These are phyloP conservation scores for Tuber brumale DNA, from an alignment of 495 filamentous ascomycete species.

Conservation along the genomic window DNA sequence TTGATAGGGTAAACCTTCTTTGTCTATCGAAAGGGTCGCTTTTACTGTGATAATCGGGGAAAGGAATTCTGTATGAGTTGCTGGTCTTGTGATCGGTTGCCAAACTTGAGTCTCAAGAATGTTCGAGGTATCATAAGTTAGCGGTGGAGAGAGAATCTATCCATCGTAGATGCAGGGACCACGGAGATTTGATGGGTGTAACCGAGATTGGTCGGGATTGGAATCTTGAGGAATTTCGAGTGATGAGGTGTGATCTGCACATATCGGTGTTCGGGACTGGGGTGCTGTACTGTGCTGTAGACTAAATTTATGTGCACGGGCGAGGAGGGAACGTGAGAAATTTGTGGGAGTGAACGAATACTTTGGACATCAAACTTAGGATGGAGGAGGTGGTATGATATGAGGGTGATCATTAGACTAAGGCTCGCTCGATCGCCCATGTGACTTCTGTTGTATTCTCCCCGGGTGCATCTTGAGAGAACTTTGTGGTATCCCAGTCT, in stretches of 20 bases:
- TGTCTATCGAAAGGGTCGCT: too few species aligned
- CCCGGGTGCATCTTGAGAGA: neutral
- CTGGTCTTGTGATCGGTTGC: neutral
- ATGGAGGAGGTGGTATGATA: neutral
- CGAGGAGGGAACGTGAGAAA: neutral
- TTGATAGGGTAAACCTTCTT: neutral
- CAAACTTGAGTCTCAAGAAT: neutral
- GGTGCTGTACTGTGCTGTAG: too few species aligned
- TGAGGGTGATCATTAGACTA: neutral
- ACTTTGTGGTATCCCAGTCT: too few species aligned
- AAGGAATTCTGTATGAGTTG: neutral
- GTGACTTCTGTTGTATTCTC: neutral
- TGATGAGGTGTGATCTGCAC: neutral
- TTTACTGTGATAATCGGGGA: neutral
- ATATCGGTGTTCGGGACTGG: neutral
- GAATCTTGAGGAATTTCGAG: neutral
- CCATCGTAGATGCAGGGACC: neutral
- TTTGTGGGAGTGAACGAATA: neutral
- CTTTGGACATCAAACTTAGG: neutral
- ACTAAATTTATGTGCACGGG: too few species aligned
- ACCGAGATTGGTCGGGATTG: neutral
- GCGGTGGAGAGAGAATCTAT: neutral
- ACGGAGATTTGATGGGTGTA: neutral
- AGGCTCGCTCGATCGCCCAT: neutral
- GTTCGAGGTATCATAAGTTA: too few species aligned